Conservation (phyloP, 768 basidiomycete species). For the Mycena alexandri region DNA sequence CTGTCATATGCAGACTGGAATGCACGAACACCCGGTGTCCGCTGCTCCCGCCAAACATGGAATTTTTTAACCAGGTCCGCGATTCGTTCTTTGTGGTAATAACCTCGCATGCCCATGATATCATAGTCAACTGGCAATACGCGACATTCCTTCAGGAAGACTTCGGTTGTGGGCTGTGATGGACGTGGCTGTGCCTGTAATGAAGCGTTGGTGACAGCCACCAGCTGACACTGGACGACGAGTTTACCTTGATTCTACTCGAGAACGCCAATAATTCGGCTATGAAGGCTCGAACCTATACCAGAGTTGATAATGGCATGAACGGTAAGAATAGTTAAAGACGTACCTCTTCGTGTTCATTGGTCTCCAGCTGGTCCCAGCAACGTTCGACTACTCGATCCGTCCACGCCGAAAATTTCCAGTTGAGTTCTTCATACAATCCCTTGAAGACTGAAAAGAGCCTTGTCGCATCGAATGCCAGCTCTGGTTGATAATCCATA, state of each 20-base stretch:
- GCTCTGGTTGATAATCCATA: slow-evolving; percentile 84
- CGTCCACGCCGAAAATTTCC: slow-evolving; percentile 87
- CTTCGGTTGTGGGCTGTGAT: slow-evolving; percentile 69
- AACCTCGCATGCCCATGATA: slow-evolving; percentile 80
- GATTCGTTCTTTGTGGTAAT: slow-evolving; percentile 71
- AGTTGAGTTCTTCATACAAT: slow-evolving; percentile 79
- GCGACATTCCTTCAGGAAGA: slow-evolving; percentile 78
- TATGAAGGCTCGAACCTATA: slow-evolving; percentile 79
- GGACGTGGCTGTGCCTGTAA: slow-evolving; percentile 74
- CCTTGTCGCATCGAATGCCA: slow-evolving; percentile 85
- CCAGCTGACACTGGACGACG: background rate
- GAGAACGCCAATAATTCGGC: slow-evolving; percentile 81
- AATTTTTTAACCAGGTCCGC: slow-evolving; percentile 72
- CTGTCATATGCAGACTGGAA: slow-evolving; percentile 91
- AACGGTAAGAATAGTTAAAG: slow-evolving; percentile 11
- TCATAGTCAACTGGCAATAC: slow-evolving; percentile 68
- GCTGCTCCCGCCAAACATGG: slow-evolving; percentile 76
- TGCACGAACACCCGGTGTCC: slow-evolving; percentile 80
- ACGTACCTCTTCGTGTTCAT: slow-evolving; percentile 84
- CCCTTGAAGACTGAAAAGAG: slow-evolving; percentile 75
- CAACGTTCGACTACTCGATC: slow-evolving; percentile 74
- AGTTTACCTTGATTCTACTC: slow-evolving; percentile 75
- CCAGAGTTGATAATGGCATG: slow-evolving; percentile 15
- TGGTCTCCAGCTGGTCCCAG: slow-evolving; percentile 73
- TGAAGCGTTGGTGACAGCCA: slow-evolving; percentile 5